Base-by-base conservation (phyloP, 2,329 filamentous ascomycete species). In the Truncatella angustata region DNA sequence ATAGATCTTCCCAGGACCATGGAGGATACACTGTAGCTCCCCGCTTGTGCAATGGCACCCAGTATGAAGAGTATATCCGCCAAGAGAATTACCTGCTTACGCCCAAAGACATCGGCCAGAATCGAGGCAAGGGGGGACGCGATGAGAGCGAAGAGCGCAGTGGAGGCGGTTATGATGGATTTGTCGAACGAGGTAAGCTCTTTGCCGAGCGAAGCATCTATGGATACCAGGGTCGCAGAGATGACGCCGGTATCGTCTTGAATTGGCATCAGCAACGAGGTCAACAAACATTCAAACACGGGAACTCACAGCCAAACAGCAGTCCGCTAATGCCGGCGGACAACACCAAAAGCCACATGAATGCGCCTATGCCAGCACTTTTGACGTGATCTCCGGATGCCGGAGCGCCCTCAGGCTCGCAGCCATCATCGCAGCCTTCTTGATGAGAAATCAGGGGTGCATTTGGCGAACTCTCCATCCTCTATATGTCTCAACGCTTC, bases 1-100 rank as follows among this genome's bases (percentile, higher is more conserved):
- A 91, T 73, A 26, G 81, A 79, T 4, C 89, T 75, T 0, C 89
- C 89, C 0, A 75, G 58, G 0, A 90, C 81, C 87, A 93, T 91
- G 10, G 67, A 65, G 11, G 70, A 60, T 1, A 93, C 86, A 0
- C 76, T 80, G 2, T 61, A 67, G 53, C 82, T 79, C 42, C 71
- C 61, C 1, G 86, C 84, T 67, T 92, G 89, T 32, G 84, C 63
- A 3, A 86, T 58, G 1, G 89, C 87, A 11, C 89, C 89, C 3
- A 78, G 57, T 3, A 88, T 71, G 66, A 92, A 93, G 11, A 91
- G 79, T 0, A 80, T 57, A 59, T 88, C 85, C 21, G 86, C 84
- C 23, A 80, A 68, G 21, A 87, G 74, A 42, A 89, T 81, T 40
- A 87, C 82, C 53, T 75, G 76, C 55, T 81, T 82, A 21, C 86